Evolutionary conservation across 495 filamentous ascomycete species (phyloP), one percentile per base, ranked within the genome.

Genomic region (Pseudomonodictys pantanalensis): DNA sequence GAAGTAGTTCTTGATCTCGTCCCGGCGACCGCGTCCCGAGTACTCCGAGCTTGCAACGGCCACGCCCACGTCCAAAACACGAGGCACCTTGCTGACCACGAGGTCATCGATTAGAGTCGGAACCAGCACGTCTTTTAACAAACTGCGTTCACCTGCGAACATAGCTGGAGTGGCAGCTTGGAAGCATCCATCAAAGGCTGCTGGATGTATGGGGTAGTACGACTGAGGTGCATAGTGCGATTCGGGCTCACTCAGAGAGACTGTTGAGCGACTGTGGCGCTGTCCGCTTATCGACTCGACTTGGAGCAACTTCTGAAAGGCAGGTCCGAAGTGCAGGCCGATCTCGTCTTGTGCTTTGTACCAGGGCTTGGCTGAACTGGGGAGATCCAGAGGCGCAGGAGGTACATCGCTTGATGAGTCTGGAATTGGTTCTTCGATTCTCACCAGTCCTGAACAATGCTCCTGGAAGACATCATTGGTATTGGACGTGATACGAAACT

Each of bases 191-290:
- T 61, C 58, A 17, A 61, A 28, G 12, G 24, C 42, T n/a, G 58
- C 42, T 9, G 58, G 58, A 23, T 61, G 58, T 20, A 61, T 11
- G 10, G 51, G 49, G 33, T 61, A 61, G 39, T 46, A 55, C 8
- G 58, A 55, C 24, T 25, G 17, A 3, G 49, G 58, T 12, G 47
- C 26, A 35, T 35, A 59, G 26, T 54, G 32, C 18, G 50, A 53
- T 11, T 33, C 17, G 10, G 53, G 58, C 23, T 24, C 60, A 41
- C 43, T 51, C 30, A 39, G 18, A 45, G 39, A 51, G 33, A 52
- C 51, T 47, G 32, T 51, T 41, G 30, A 23, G 29, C 56, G 50
- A 52, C 22, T 66, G 32, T 0, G 69, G 39, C 3, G 70, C 50
- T 12, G 42, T 24, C 58, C 58, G 18, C 41, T 51, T 0, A 67